A percentile compares a stretch with the other conserved stretches of the same genome.
Conservation (phyloP, 257 asterid species). For the Anisodus tanguticus region DNA sequence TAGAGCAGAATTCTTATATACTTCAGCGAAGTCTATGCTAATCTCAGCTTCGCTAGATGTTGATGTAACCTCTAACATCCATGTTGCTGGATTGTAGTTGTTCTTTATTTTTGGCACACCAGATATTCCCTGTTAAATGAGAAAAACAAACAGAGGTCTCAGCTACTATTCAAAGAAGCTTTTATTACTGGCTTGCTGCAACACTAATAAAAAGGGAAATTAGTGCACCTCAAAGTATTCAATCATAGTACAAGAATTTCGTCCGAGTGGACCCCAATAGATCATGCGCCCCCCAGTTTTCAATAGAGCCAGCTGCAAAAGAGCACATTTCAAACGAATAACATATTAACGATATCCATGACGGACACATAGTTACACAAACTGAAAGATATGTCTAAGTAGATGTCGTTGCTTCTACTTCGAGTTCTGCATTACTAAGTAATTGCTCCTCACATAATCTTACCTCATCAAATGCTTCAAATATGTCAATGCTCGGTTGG, state of each 20-base stretch:
- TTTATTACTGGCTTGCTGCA: not conserved
- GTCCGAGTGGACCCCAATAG: constrained; percentile 61
- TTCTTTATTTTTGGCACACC: constrained; percentile 55
- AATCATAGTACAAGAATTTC: constrained; percentile 52
- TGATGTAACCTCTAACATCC: constrained; percentile 69
- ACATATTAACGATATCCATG: constrained; percentile 9
- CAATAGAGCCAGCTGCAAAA: constrained; percentile 52
- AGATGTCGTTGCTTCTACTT: not conserved
- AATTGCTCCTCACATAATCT: not conserved
- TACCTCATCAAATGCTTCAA: constrained; percentile 57
- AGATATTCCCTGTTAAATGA: constrained; percentile 41
- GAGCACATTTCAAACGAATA: not conserved
- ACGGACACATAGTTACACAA: not conserved
- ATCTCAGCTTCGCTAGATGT: constrained; percentile 63
- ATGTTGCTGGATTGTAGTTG: constrained; percentile 67
- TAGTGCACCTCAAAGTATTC: constrained; percentile 65
- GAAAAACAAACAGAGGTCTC: not conserved
- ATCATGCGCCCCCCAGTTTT: constrained; percentile 64
- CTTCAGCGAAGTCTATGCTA: constrained; percentile 60
- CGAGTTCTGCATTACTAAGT: constrained; percentile 12
- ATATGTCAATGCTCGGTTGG: constrained; percentile 63
- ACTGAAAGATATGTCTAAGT: not conserved
- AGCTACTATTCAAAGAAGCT: constrained; percentile 2
- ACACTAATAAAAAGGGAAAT: not conserved
- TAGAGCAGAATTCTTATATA: constrained; percentile 52